phyloP scores from a whole-genome alignment of 2,329 filamentous ascomycete species.

The Dothistroma pini region DNA sequence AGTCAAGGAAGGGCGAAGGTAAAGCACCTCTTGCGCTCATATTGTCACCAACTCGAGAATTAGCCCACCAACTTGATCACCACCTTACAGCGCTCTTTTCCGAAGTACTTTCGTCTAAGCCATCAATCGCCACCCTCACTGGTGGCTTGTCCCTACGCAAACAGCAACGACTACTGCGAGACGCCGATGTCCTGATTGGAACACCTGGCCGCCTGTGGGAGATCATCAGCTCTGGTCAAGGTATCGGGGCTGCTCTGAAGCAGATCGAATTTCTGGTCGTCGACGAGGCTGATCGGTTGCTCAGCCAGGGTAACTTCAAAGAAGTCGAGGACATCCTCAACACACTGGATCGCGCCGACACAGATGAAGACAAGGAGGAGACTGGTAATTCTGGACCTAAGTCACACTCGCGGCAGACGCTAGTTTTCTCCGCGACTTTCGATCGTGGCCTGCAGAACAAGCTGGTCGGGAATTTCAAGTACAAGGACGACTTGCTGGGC shows the following conservation, averaged over 20 bases:
- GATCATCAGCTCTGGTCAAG: conserved; percentile 71
- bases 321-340: conserved; percentile 85
- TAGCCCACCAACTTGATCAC: conserved; percentile 84
- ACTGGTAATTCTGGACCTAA: conserved; percentile 16
- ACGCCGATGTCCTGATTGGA: conserved; percentile 83
- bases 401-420: conserved; percentile 62
- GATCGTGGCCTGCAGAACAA: conserved; percentile 89
- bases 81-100: conserved; percentile 75
- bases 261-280: conserved; percentile 78
- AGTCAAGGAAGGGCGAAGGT: conserved; percentile 26
- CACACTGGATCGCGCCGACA: conserved; percentile 64
- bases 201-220: conserved; percentile 92
- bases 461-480: conserved; percentile 70
- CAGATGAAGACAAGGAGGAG: conserved; percentile 47
- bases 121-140: conserved; percentile 75
- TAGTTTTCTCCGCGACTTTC: conserved; percentile 97
- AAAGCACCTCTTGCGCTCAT: conserved; percentile 66
- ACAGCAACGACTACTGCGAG: conserved; percentile 77
- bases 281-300: conserved; percentile 87
- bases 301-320: conserved; percentile 93
- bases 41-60: conserved; percentile 84
- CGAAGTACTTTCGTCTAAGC: conserved; percentile 55
- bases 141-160: conserved; percentile 93
- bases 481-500: conserved; percentile 59
- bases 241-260: conserved; percentile 67